phyloP scores from a whole-genome alignment of 2,329 filamentous ascomycete species.

The Chlorencoelia australis region DNA sequence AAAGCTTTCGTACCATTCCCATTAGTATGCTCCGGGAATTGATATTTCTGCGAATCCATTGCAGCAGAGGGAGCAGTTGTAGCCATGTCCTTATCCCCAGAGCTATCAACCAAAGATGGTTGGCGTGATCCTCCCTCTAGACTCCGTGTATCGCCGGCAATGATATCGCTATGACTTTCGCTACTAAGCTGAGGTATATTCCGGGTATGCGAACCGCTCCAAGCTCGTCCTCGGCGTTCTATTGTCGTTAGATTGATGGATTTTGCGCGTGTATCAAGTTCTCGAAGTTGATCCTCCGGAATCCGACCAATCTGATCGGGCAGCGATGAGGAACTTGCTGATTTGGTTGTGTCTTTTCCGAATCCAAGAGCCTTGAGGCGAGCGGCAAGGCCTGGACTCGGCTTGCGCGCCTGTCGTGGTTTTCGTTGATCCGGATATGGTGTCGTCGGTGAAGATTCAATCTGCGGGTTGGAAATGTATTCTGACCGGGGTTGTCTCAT shows the following conservation, averaged over 20 bases:
- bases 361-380: conserved; percentile 57
- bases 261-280: conserved; percentile 54
- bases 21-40: conserved; percentile 59
- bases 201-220: conserved; percentile 51
- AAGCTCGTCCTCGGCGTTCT: conserved; percentile 58
- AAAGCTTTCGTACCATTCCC: conserved; percentile 57
- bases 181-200: conserved; percentile 24
- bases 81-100: conserved; percentile 20
- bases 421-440: conserved; percentile 15
- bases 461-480: conserved; percentile 3
- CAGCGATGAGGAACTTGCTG: conserved; percentile 16
- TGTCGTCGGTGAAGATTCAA: conserved; percentile 10
- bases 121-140: conserved; percentile 20
- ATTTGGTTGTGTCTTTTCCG: conserved; percentile 28
- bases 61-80: conserved; percentile 36
- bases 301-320: conserved; percentile 54
- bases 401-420: conserved; percentile 37
- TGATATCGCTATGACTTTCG: conserved; percentile 19
- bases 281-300: conserved; percentile 57
- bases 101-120: conserved; percentile 17
- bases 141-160: conserved; percentile 15
- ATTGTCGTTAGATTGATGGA: conserved; percentile 38
- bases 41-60: conserved; percentile 67
- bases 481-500: conserved; percentile 13
- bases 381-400: conserved; percentile 54